Conservation (phyloP, 306 rosid genomes). For the Trifolium subterraneum region DNA sequence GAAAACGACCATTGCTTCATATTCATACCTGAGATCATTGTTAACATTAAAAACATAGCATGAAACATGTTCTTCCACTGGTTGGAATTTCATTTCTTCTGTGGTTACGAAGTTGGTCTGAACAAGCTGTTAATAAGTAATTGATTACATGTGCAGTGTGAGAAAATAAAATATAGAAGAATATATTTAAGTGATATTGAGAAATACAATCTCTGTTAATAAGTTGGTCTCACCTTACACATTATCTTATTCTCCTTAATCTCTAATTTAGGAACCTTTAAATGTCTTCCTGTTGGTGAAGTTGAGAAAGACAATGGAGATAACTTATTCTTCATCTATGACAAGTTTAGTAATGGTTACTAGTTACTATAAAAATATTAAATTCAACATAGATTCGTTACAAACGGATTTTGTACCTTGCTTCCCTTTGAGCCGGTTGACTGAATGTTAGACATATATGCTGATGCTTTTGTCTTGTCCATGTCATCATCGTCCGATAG, state of each 20-base stretch:
- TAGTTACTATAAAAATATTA: too few species aligned
- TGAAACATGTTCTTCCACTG: not conserved
- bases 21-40: not conserved
- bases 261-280: not conserved
- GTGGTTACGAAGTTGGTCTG: not conserved
- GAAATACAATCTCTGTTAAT: too few species aligned
- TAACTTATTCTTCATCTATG: not conserved
- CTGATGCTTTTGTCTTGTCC: too few species aligned
- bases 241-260: not conserved
- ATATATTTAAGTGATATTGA: not conserved
- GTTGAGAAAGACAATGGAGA: not conserved
- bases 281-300: not conserved
- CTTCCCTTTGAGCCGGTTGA: too few species aligned
- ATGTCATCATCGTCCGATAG: too few species aligned
- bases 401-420: too few species aligned
- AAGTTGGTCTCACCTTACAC: not conserved
- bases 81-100: not conserved
- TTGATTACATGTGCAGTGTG: not conserved
- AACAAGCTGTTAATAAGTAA: not conserved
- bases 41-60: not conserved
- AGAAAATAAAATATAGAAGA: not conserved
- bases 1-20: not conserved
- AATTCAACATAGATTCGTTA: too few species aligned
- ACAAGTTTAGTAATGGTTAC: too few species aligned
- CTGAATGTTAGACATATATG: too few species aligned